These are phyloP conservation scores for Exophiala dermatitidis DNA, from an alignment of 2,329 filamentous ascomycete species.

Conservation along the genomic window DNA sequence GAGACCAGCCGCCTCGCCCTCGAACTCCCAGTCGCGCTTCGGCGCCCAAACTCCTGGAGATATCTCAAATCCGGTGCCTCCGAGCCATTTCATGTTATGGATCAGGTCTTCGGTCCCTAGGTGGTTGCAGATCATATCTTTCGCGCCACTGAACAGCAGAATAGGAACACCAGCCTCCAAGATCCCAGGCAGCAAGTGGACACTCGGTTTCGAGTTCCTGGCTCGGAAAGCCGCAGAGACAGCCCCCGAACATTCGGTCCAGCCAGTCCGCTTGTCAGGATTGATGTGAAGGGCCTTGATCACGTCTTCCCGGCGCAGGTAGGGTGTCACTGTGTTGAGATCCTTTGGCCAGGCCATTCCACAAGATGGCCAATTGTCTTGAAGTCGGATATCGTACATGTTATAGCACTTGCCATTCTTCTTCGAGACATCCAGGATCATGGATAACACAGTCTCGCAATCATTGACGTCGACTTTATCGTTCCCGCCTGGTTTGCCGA, in stretches of 20 bases:
- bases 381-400: slow-evolving; percentile 93
- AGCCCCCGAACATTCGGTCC: slow-evolving; percentile 79
- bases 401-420: slow-evolving; percentile 65
- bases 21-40: slow-evolving; percentile 89
- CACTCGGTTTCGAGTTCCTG: slow-evolving; percentile 62
- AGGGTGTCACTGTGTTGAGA: slow-evolving; percentile 67
- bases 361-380: slow-evolving; percentile 72
- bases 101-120: slow-evolving; percentile 88
- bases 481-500: slow-evolving; percentile 53
- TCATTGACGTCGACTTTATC: slow-evolving; percentile 58
- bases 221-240: slow-evolving; percentile 67
- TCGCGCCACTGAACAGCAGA: slow-evolving; percentile 83
- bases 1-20: slow-evolving; percentile 77
- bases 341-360: slow-evolving; percentile 99
- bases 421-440: slow-evolving; percentile 61
- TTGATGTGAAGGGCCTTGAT: slow-evolving; percentile 74
- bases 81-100: slow-evolving; percentile 84
- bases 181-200: slow-evolving; percentile 68
- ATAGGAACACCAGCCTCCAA: slow-evolving; percentile 66
- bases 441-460: slow-evolving; percentile 71
- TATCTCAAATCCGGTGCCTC: slow-evolving; percentile 81
- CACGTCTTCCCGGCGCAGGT: slow-evolving; percentile 77
- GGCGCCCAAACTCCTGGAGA: slow-evolving; percentile 83
- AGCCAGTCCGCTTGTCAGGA: slow-evolving; percentile 72
- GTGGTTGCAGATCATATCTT: slow-evolving; percentile 96